phyloP scores from a whole-genome alignment of 257 asterid genomes.

The Craterostigma plantagineum region DNA sequence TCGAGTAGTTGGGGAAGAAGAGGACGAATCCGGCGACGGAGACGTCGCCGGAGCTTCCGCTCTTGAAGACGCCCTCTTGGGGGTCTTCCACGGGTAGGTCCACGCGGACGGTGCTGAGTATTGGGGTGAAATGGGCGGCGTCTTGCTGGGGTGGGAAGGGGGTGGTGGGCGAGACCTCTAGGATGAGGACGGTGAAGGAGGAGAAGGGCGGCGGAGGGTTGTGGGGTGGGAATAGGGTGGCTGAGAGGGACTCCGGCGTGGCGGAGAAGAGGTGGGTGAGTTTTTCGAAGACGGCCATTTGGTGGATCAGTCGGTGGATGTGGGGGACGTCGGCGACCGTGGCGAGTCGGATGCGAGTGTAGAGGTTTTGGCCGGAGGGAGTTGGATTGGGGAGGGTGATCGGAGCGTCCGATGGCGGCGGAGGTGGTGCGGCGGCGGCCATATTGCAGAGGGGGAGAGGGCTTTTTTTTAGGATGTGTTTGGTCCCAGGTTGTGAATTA shows the following conservation, averaged over 20 bases:
- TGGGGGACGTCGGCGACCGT: constrained; percentile 19
- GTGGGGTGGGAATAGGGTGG: constrained; percentile 20
- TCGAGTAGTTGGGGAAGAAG: constrained; percentile 74
- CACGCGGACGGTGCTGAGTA: constrained; percentile 14
- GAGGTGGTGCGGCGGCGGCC: constrained; percentile 13
- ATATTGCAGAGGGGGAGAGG: no score
- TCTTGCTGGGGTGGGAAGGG: constrained; percentile 6
- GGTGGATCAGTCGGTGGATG: constrained; percentile 33
- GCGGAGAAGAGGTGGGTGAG: constrained; percentile 21
- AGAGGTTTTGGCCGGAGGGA: constrained; percentile 11
- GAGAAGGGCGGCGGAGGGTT: constrained; percentile 22
- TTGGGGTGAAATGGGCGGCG: constrained; percentile 10
- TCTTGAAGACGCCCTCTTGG: constrained; percentile 31
- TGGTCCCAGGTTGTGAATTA: no score
- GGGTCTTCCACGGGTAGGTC: constrained; percentile 60
- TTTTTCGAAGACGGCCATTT: constrained; percentile 22
- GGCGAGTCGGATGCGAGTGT: constrained; percentile 23
- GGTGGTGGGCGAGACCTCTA: constrained; percentile 16
- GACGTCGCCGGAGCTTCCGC: constrained; percentile 13
- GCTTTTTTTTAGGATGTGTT: no score
- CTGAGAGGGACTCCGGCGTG: constrained; percentile 15
- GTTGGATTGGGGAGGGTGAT: constrained; percentile 8
- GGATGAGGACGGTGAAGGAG: constrained; percentile 20
- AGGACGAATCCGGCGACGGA: constrained; percentile 48
- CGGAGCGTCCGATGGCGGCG: constrained; percentile 11